These are phyloP conservation scores for Desmodesmus armatus DNA, from an alignment of 139 green algal species.

Conservation along the genomic window DNA sequence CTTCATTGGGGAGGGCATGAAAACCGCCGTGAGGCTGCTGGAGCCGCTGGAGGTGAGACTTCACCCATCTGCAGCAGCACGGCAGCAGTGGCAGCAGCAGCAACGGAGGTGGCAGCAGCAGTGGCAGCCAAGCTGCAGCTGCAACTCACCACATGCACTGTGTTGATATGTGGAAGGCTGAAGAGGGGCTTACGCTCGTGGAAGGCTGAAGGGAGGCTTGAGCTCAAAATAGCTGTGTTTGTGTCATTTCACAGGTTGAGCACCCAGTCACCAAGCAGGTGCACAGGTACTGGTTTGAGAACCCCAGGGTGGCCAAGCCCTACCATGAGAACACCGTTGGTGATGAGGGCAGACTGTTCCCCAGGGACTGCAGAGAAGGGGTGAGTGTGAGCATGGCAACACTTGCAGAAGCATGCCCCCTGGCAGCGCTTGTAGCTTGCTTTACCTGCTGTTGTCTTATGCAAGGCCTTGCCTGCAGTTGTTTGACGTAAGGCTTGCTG, in stretches of 20 bases:
- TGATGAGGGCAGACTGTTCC: constrained; percentile 71
- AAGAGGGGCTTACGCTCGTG: no score
- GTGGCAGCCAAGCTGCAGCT: not conserved
- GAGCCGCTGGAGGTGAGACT: constrained; percentile 79
- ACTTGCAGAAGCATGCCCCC: not conserved
- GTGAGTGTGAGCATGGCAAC: constrained; percentile 64
- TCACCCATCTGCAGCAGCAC: not conserved
- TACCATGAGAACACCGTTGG: constrained; percentile 62
- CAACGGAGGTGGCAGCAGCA: not conserved
- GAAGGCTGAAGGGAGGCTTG: constrained; percentile 11
- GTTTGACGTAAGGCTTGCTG: not conserved
- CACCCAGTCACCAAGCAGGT: constrained; percentile 62
- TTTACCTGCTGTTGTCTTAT: not conserved
- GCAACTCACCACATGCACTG: not conserved
- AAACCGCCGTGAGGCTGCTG: constrained; percentile 72
- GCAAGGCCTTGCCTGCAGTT: no score
- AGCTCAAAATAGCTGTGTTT: no score
- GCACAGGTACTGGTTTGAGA: constrained; percentile 79
- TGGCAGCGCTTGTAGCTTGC: not conserved
- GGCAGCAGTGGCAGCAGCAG: constrained; percentile 4
- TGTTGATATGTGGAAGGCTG: not conserved
- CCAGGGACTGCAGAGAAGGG: constrained; percentile 85
- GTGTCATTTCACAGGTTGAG: constrained; percentile 48
- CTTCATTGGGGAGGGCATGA: constrained; percentile 88
- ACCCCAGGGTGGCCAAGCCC: constrained; percentile 60